Evolutionary conservation across 1,284 basidiomycete species (phyloP), one percentile per base, ranked within the genome.

Genomic region (Cystobasidium sp.): DNA sequence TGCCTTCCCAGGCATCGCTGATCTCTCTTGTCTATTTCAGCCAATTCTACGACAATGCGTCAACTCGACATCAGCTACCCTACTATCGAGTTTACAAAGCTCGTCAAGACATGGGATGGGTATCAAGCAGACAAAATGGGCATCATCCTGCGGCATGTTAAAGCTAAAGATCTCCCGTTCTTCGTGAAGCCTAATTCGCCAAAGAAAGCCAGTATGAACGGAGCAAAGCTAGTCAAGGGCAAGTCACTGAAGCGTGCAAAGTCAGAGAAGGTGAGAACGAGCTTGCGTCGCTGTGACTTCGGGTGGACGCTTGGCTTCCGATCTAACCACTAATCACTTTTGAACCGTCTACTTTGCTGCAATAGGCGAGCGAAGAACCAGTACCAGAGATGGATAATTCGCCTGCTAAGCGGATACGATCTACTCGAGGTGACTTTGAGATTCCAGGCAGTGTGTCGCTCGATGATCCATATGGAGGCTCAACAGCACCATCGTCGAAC

Each of bases 21-120:
- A 55, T 41, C 9, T 1, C 43, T 61, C 47, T 56, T 65, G 4
- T 18, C 8, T 58, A 18, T 67, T 52, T 24, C 22, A 51, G 66
- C 62, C 49, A 63, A 74, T 39, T 76, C 62, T 24, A 55, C 12
- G 16, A 46, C 55, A 59, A 46, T 9, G 20, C 10, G 24, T 68
- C 90, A 88, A 81, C 86, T 99, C 76, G 97, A 99, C 83, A 94
- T 99, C 75, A 97, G 94, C 75, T 98, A 95, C 84, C 95, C 97
- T 1, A 97, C 94, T 6, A 91, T 90, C 51, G 93, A 97, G 80
- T 99, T 99, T 82, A 93, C 91, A n/a, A 92, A 94, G 80, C 87
- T 92, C 72, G 94, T 96, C 80, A 97, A 96, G 83, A 85, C 89
- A 84, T 99, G 97, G 95, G 96, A 98, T 80, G 91, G 92, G 82